Conservation (phyloP, 495 filamentous ascomycete genomes). For the Chaetomium fimeti region DNA sequence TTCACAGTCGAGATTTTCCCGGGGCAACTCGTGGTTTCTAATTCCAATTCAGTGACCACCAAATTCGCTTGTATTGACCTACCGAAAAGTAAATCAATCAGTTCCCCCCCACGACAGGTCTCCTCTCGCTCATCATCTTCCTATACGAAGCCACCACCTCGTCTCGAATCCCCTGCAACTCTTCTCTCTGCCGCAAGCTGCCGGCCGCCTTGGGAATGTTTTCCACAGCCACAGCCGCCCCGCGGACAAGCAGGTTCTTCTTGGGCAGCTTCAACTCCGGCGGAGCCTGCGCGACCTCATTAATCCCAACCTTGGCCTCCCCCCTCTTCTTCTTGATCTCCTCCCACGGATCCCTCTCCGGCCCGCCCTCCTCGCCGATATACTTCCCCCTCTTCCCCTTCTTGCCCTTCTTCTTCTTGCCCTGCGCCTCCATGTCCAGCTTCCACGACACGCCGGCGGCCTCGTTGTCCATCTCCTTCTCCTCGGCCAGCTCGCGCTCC, state of each 20-base stretch:
- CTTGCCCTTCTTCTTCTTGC: slow-evolving; percentile 51
- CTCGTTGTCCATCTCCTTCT: slow-evolving; percentile 62
- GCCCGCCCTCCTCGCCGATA: slow-evolving; percentile 39
- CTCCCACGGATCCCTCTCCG: slow-evolving; percentile 75
- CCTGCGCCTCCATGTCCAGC: slow-evolving; percentile 42
- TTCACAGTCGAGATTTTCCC: neutral
- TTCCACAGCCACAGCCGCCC: slow-evolving; percentile 67
- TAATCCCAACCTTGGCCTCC: slow-evolving; percentile 58
- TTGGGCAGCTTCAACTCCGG: slow-evolving; percentile 66
- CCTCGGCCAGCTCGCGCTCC: slow-evolving; percentile 61
- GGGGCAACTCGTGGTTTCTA: neutral
- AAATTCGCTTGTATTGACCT: neutral
- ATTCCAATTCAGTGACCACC: neutral
- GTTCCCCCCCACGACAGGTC: slow-evolving; percentile 28
- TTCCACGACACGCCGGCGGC: slow-evolving; percentile 56
- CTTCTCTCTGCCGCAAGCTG: slow-evolving; percentile 78
- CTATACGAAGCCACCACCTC: slow-evolving; percentile 81
- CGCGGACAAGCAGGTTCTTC: slow-evolving; percentile 68
- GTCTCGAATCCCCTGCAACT: slow-evolving; percentile 70
- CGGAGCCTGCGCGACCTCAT: slow-evolving; percentile 80
- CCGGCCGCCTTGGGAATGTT: slow-evolving; percentile 75
- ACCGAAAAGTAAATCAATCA: neutral
- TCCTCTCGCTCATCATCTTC: slow-evolving; percentile 70
- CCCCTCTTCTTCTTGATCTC: slow-evolving; percentile 61
- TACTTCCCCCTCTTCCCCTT: slow-evolving; percentile 49